Evolutionary conservation across 75 land plant genomes (phyloP), one percentile per base, ranked within the genome.

Genomic region (Picea glauca): DNA sequence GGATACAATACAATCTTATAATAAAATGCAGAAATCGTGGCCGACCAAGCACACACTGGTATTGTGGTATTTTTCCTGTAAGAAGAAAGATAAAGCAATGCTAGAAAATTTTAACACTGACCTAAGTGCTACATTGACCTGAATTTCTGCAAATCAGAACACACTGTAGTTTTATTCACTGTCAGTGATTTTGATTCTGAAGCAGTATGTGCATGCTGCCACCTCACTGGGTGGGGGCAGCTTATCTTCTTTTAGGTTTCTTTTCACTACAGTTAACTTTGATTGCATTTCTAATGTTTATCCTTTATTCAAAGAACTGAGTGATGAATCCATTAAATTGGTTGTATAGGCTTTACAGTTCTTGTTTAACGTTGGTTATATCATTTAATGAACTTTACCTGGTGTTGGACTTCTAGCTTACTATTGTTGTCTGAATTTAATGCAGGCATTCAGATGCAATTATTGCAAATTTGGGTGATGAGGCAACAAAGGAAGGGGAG

Each of bases 371-470:
- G 18, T 60, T 60, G 62, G 21, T 60, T n/a, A 60, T 60, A 18
- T 60, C 18, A 13, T 32, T 15, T 35, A 1, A 5, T 67, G 72
- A 40, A 14, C 21, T 67, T 74, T 20, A 74, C n/a, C 9, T 56
- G 14, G n/a, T 50, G 9, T 23, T 11, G 6, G 54, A 13, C 13
- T 57, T 54, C 1, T 56, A 74, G 21, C 4, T 54, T 56, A 54
- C 2, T 3, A 26, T 4, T 20, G 7, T 23, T 56, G 21, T 46
- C 13, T 50, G 32, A 56, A 74, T 56, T 75, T 75, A 74, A 62
- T 85, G 66, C 92, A 97, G 98, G 40, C 90, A 88, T 78, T 92
- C 95, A 68, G 98, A 97, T 76, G 77, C 80, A 64, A 92, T 88
- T 82, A 80, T 97, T 72, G 85, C 54, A 78, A 89, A 88, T 43